Evolutionary conservation across 495 filamentous ascomycete genomes (phyloP).

Genomic region (Penicillium silybi): DNA sequence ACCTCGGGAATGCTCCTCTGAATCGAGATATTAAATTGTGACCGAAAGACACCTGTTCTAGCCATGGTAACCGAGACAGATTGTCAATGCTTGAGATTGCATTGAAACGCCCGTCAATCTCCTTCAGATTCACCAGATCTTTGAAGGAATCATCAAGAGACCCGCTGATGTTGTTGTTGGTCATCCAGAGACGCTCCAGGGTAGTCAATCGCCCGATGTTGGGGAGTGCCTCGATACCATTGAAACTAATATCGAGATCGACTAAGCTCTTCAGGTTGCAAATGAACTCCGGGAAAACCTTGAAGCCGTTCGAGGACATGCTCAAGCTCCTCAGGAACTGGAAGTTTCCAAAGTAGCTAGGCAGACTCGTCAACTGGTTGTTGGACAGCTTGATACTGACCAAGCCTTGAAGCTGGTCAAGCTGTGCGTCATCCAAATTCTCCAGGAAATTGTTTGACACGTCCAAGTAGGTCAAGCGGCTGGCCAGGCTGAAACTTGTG

Average conservation of each 20-base stretch:
- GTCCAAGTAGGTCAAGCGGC: slow-evolving; percentile 80
- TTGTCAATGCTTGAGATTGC: slow-evolving; percentile 79
- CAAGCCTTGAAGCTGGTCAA: slow-evolving; percentile 66
- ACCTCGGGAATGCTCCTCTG: slow-evolving; percentile 75
- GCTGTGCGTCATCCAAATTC: slow-evolving; percentile 75
- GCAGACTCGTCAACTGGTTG: slow-evolving; percentile 75
- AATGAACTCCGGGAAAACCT: slow-evolving; percentile 77
- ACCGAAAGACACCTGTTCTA: slow-evolving; percentile 82
- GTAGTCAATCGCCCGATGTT: slow-evolving; percentile 72
- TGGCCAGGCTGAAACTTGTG: slow-evolving; percentile 76
- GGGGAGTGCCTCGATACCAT: slow-evolving; percentile 72
- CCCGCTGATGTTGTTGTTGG: slow-evolving; percentile 83
- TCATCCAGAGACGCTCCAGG: slow-evolving; percentile 88
- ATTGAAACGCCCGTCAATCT: slow-evolving; percentile 94
- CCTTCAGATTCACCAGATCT: slow-evolving; percentile 71
- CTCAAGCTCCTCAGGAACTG: slow-evolving; percentile 74
- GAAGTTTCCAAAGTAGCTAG: slow-evolving; percentile 76
- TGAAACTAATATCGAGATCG: slow-evolving; percentile 97
- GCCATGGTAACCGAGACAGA: slow-evolving; percentile 71
- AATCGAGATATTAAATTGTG: slow-evolving; percentile 91
- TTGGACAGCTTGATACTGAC: slow-evolving; percentile 91
- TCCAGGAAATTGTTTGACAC: slow-evolving; percentile 92
- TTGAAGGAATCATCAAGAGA: slow-evolving; percentile 66
- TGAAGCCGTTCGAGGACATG: slow-evolving; percentile 87
- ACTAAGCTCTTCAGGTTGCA: slow-evolving; percentile 78